A percentile compares a stretch with the other conserved stretches of the same genome.
phyloP scores from a whole-genome alignment of 331 rosid genomes.

The Pyrus hybrid region DNA sequence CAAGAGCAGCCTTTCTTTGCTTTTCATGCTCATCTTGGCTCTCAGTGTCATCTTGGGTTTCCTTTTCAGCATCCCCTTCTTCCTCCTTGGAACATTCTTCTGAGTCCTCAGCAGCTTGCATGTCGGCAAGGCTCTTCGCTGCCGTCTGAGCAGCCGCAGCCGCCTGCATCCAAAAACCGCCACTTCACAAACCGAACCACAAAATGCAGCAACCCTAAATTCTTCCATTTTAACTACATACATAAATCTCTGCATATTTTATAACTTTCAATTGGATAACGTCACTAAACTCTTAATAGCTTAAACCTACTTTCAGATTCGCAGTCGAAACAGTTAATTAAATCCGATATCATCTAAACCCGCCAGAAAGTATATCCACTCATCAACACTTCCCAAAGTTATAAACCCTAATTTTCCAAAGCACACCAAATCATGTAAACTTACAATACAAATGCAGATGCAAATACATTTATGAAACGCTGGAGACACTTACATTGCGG shows the following conservation, averaged over 20 bases:
- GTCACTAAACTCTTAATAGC: background rate
- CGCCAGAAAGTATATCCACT: background rate
- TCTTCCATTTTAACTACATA: background rate
- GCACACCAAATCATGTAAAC: background rate
- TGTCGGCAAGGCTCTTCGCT: conserved; percentile 68
- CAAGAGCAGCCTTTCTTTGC: conserved; percentile 59
- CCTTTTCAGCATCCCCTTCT: conserved; percentile 40
- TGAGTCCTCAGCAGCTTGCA: conserved; percentile 46
- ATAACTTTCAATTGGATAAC: background rate
- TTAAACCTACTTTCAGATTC: background rate
- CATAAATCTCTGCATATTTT: background rate
- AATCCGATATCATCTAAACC: background rate
- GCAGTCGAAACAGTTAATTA: background rate
- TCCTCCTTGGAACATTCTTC: conserved; percentile 55
- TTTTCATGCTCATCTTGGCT: conserved; percentile 41
- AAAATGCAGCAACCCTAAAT: background rate
- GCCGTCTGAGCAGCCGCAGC: conserved; percentile 83
- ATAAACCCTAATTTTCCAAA: conserved; percentile 10
- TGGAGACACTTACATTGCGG: conserved; percentile 61
- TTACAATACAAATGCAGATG: background rate
- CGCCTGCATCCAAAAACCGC: conserved; percentile 49
- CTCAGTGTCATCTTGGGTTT: conserved; percentile 49
- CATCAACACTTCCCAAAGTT: background rate
- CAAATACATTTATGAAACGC: background rate
- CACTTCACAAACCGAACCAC: background rate